These are phyloP conservation scores for Arachnomyces sp. DNA, from an alignment of 2,329 filamentous ascomycete genomes.

Conservation along the genomic window DNA sequence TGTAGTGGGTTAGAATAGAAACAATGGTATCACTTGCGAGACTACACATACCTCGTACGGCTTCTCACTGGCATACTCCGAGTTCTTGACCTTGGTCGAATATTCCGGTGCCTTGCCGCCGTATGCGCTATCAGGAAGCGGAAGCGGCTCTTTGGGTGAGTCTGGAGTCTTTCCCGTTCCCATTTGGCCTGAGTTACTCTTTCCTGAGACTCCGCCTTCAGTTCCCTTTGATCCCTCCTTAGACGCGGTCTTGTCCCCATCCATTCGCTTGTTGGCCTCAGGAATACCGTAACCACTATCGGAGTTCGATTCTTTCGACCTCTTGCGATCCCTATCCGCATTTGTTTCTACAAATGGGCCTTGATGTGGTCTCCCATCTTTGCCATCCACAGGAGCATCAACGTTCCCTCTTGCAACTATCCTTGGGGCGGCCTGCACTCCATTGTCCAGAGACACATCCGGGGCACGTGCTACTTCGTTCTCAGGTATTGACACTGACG, in stretches of 20 bases:
- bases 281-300: constrained; percentile 18
- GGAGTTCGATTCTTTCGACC: constrained; percentile 21
- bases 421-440: not conserved
- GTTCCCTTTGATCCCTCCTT: constrained; percentile 83
- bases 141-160: constrained; percentile 75
- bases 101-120: constrained; percentile 28
- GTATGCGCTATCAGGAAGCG: constrained; percentile 59
- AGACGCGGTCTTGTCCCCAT: constrained; percentile 46
- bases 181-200: constrained; percentile 67
- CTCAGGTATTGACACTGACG: not conserved
- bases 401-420: constrained; percentile 2
- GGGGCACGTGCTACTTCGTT: not conserved
- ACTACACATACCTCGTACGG: not conserved
- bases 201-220: constrained; percentile 81
- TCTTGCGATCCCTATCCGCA: constrained; percentile 40
- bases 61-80: constrained; percentile 31
- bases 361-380: constrained; percentile 85
- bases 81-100: constrained; percentile 33
- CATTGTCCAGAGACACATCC: not conserved
- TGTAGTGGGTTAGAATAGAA: constrained; percentile 25
- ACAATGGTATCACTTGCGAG: too few relatives aligned
- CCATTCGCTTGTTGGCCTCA: constrained; percentile 23
- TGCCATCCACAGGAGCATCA: constrained; percentile 81
- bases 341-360: constrained; percentile 59
- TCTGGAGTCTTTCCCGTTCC: constrained; percentile 68